A percentile compares a stretch with the other conserved stretches of the same genome.
Evolutionary conservation across 2,329 filamentous ascomycete species (phyloP).

Genomic region (Meredithiella fracta): DNA sequence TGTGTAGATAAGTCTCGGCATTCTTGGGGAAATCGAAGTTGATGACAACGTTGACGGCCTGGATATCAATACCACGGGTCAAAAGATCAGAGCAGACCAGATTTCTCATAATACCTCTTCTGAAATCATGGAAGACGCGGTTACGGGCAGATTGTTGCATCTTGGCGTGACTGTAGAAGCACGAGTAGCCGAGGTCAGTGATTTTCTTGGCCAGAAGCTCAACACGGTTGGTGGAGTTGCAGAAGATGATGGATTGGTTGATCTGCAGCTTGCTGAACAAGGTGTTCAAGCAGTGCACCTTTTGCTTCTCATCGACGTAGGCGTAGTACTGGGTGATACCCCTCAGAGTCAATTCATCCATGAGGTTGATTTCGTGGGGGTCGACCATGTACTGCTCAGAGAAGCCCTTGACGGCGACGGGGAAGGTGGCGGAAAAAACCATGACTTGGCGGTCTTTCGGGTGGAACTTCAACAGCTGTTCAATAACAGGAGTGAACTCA

Average conservation of each 20-base stretch:
- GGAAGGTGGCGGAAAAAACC: conserved; percentile 97
- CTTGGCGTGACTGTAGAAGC: conserved; percentile 96
- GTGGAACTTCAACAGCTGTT: conserved; percentile 87
- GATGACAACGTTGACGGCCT: conserved; percentile 98
- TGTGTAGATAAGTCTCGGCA: conserved; percentile 94
- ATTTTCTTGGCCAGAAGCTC: conserved; percentile 98
- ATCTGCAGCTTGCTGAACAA: conserved; percentile 98
- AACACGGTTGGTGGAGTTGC: conserved; percentile 96
- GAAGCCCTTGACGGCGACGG: conserved; percentile 91
- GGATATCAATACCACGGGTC: conserved; percentile 97
- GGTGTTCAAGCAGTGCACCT: conserved; percentile 97
- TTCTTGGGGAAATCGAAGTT: conserved; percentile 99
- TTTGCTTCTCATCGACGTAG: conserved; percentile 98
- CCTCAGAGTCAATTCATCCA: conserved; percentile 95
- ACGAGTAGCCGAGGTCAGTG: conserved; percentile 95
- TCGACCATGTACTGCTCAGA: conserved; percentile 95
- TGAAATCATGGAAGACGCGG: conserved; percentile 97
- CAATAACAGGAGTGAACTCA: conserved; percentile 94
- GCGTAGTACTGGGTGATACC: conserved; percentile 99
- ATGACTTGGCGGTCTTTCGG: conserved; percentile 97
- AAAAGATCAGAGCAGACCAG: conserved; percentile 94
- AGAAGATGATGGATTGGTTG: conserved; percentile 99
- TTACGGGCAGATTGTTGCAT: conserved; percentile 97
- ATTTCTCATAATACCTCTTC: conserved; percentile 93
- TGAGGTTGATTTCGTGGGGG: conserved; percentile 97